phyloP scores from a whole-genome alignment of 2,329 filamentous ascomycete genomes.

The Fusarium protoensiforme region DNA sequence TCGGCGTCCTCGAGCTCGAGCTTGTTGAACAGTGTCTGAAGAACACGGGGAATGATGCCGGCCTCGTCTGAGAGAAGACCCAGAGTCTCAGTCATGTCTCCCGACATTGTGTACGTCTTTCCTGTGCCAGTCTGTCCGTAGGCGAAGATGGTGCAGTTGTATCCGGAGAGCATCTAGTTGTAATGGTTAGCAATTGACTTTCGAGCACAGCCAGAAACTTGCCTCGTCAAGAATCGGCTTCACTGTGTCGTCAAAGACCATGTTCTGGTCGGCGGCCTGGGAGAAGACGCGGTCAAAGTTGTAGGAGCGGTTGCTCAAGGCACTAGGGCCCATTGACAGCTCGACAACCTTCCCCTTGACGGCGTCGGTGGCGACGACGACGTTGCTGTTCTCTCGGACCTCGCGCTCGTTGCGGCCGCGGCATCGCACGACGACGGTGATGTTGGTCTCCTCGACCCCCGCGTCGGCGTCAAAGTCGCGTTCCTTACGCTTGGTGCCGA shows the following conservation, averaged over 20 bases:
- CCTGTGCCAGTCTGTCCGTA: constrained; percentile 98
- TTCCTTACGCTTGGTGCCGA: constrained; percentile 84
- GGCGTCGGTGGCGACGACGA: constrained; percentile 90
- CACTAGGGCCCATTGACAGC: constrained; percentile 90
- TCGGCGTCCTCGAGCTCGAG: constrained; percentile 83
- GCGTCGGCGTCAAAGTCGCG: constrained; percentile 79
- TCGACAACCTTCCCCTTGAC: constrained; percentile 86
- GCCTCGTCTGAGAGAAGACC: constrained; percentile 91
- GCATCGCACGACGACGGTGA: constrained; percentile 96
- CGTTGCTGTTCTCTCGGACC: constrained; percentile 92
- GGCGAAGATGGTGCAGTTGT: constrained; percentile 98
- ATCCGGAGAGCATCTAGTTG: constrained; percentile 87
- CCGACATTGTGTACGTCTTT: constrained; percentile 99
- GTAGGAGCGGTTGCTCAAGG: constrained; percentile 95
- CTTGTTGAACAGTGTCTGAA: constrained; percentile 88
- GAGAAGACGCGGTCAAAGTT: constrained; percentile 98
- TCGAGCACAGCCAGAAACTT: constrained; percentile 40
- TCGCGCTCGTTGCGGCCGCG: constrained; percentile 93
- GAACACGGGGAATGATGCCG: constrained; percentile 92
- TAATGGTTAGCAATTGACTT: constrained; percentile 6
- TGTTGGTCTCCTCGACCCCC: constrained; percentile 86
- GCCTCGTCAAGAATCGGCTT: constrained; percentile 94
- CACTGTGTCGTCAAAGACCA: constrained; percentile 96
- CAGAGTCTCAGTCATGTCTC: constrained; percentile 89
- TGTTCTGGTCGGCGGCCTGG: constrained; percentile 89